phyloP scores from a whole-genome alignment of 129 eudicot species.

The Logfia minima region DNA sequence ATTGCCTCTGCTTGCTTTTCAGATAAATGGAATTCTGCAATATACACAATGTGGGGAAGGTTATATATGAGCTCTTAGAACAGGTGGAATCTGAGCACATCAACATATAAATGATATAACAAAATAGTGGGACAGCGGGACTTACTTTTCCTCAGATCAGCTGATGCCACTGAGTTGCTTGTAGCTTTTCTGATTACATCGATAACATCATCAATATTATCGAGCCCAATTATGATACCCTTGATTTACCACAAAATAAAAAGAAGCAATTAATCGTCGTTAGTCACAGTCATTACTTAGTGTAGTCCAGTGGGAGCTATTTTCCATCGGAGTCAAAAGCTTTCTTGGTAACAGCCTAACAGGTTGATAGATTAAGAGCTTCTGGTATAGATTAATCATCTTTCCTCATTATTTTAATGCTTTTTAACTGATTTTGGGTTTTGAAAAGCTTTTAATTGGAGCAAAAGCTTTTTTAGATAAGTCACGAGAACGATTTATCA shows the following conservation, averaged over 20 bases:
- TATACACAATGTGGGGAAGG: slow-evolving; percentile 1
- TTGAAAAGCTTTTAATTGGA: too few relatives aligned
- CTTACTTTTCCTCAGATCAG: slow-evolving; percentile 68
- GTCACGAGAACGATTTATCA: neutral
- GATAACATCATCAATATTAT: slow-evolving; percentile 77
- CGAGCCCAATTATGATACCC: slow-evolving; percentile 95
- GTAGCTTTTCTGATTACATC: slow-evolving; percentile 71
- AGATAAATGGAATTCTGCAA: slow-evolving; percentile 71
- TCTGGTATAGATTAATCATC: neutral
- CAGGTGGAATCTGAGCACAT: slow-evolving; percentile 9
- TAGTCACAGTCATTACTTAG: neutral
- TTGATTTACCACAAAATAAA: slow-evolving; percentile 29
- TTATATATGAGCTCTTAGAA: neutral
- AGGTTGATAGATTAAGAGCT: neutral
- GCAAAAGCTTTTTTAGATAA: neutral
- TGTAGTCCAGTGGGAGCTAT: neutral
- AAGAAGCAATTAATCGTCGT: neutral
- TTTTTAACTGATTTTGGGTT: neutral
- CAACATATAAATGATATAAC: slow-evolving; percentile 2
- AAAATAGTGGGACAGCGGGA: slow-evolving; percentile 7
- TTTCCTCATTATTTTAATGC: neutral
- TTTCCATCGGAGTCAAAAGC: neutral
- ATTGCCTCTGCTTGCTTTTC: slow-evolving; percentile 98
- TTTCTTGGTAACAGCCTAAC: neutral
- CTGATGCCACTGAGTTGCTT: slow-evolving; percentile 65